Base-by-base conservation (phyloP, 1,284 basidiomycete species). In the Pseudozyma pruni region DNA sequence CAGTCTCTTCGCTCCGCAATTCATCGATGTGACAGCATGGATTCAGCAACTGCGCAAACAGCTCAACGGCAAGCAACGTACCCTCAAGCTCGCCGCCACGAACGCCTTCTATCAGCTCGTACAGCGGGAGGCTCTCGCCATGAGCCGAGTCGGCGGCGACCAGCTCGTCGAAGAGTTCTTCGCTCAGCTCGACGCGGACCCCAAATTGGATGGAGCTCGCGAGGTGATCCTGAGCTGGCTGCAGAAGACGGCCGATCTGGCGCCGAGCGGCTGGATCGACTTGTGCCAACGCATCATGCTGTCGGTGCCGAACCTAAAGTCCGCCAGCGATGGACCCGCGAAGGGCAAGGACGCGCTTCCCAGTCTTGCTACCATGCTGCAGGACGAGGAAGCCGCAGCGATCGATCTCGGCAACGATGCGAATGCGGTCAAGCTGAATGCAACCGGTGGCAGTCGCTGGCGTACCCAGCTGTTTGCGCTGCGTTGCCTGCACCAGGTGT, bases 181-280 rank as follows among this genome's bases (percentile, higher is more conserved):
- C 80, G 90, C 90, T 1, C 91, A 98, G 87, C 85, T 98, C 31
- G 96, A 99, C 80, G 91, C 91, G 72, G 94, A 96, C 81, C 90
- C 93, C 0, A 91, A 89, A 2, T 91, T 97, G n/a, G 91, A 94
- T 66, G 95, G 95, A 2, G 93, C 98, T 25, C 87, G 91, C 40
- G 90, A 93, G 71, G 93, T 98, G 44, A 95, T 98, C 74, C 86
- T 88, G n/a, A 92, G 90, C 72, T 99, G 96, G 96, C 86, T 98
- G 10, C 88, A 91, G 66, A 94, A 98, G 83, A 98, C 96, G 0
- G 94, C 94, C 0, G 87, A 92, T 19, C 88, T 91, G 50, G 92
- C 94, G 63, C 94, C 96, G 0, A 93, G 90, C 0, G 94, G 94
- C 1, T 99, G 96, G 96, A 96, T 99, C 63, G 94, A 96, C 79